These are phyloP conservation scores for Fusarium napiforme DNA, from an alignment of 2,329 filamentous ascomycete species.

Conservation along the genomic window DNA sequence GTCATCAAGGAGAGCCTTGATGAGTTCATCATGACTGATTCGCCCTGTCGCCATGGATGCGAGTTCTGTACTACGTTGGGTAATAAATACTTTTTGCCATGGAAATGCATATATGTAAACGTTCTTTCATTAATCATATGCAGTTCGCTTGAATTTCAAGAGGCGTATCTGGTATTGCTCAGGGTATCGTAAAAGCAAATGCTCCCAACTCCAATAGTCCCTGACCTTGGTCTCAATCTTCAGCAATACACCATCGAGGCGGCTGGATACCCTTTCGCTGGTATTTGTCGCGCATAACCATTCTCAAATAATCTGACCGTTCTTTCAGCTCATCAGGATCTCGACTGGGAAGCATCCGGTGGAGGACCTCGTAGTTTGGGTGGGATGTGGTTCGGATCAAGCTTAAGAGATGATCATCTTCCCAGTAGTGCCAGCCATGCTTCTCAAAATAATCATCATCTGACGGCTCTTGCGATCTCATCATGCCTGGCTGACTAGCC, in stretches of 20 bases:
- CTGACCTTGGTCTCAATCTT: not conserved
- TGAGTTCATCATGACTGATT: not conserved
- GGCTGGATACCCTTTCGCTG: slow-evolving; percentile 25
- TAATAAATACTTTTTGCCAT: not conserved
- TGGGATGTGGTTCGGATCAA: slow-evolving; percentile 35
- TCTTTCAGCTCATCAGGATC: slow-evolving; percentile 30
- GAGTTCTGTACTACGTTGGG: not conserved
- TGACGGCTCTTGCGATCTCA: not conserved
- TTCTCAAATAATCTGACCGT: slow-evolving; percentile 36
- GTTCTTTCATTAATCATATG: not conserved
- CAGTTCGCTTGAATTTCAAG: not conserved
- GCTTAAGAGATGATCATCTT: slow-evolving; percentile 44
- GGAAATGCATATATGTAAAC: not conserved
- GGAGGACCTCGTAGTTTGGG: slow-evolving; percentile 24
- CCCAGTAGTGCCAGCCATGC: slow-evolving; percentile 42
- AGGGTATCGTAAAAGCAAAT: slow-evolving; percentile 37
- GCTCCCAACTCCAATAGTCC: slow-evolving; percentile 19
- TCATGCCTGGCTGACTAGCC: not conserved
- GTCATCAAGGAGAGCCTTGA: not conserved
- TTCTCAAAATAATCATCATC: slow-evolving; percentile 33
- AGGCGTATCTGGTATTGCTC: not conserved
- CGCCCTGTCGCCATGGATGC: not conserved
- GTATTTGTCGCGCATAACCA: slow-evolving; percentile 35
- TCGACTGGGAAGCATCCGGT: slow-evolving; percentile 27
- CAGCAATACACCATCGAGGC: slow-evolving; percentile 44